Conservation (phyloP, 2,329 filamentous ascomycete species). For the Byssothecium circinans region DNA sequence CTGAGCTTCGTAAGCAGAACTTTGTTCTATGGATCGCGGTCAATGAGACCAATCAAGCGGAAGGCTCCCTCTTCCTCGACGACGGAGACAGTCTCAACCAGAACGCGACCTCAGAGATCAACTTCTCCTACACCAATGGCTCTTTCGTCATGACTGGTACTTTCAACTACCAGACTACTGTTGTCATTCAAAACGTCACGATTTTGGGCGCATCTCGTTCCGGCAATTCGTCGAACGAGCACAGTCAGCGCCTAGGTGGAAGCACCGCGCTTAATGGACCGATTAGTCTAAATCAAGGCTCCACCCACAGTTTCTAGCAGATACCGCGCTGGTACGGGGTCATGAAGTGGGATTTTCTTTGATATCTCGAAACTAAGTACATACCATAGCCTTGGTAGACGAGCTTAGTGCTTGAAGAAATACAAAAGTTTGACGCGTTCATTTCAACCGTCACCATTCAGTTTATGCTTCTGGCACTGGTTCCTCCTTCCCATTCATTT, state of each 20-base stretch:
- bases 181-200: conserved; percentile 30
- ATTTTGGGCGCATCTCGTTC: conserved; percentile 18
- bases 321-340: not conserved
- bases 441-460: too few relatives aligned
- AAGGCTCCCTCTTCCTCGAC: conserved; percentile 72
- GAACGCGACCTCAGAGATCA: conserved; percentile 56
- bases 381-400: not conserved
- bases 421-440: too few relatives aligned
- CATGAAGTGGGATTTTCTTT: not conserved
- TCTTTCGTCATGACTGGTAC: conserved; percentile 55
- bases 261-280: conserved; percentile 58
- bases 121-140: conserved; percentile 62
- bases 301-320: conserved; percentile 15
- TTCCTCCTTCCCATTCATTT: conserved; percentile 37
- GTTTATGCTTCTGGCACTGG: too few relatives aligned
- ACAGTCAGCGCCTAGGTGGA: conserved; percentile 38
- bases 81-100: conserved; percentile 71
- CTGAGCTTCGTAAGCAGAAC: conserved; percentile 63
- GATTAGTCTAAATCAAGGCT: conserved; percentile 30
- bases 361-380: not conserved
- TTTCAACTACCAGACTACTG: conserved; percentile 54
- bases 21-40: conserved; percentile 74
- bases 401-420: too few relatives aligned
- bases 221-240: conserved; percentile 9
- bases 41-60: conserved; percentile 62